Evolutionary conservation across 2,329 filamentous ascomycete genomes (phyloP), one percentile per base, ranked within the genome.

Genomic region (Aspergillus sp.): DNA sequence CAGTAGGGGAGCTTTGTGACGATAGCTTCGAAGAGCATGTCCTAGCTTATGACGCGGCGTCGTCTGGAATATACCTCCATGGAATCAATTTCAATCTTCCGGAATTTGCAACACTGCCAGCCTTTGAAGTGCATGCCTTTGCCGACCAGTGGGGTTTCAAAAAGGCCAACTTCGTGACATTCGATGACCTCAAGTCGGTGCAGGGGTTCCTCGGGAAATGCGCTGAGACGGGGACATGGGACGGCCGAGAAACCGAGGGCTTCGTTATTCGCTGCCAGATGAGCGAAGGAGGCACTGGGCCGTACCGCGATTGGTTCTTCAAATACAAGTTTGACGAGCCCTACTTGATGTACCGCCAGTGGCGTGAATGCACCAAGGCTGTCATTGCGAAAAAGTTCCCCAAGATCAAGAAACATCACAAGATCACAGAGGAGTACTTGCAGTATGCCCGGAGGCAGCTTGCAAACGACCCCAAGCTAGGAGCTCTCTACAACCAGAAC

Each of bases 251-350:
- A 46, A 89, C 94, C 0, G 91, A 98, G 61, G 91, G 91, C 3
- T 98, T 98, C 48, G 91, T 98, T 36, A 82, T 98, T 46, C 80
- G 91, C 35, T 96, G 91, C 72, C 84, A 77, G 64, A 78, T 68
- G 67, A 68, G 53, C 33, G 50, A 61, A 29, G 65, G 67, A 0
- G 63, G 60, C 1, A 54, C 57, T 10, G 58, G 57, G 2, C 72
- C 74, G 1, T 91, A 79, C 56, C 65, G 74, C n/a, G 88, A 98
- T 57, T 98, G 91, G 91, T 98, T 98, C 63, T 98, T 98, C 78
- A 98, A 98, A 63, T 98, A 88, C 74, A 98, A 98, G 65, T 98
- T 98, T 39, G 91, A 98, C 53, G 91, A 98, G 63, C 91, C 91
- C 1, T 98, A 98, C 55, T 67, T 98, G 39, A 93, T 98, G 86